Conservation (phyloP, 495 filamentous ascomycete genomes). For the Lasiosphaeria hispida region DNA sequence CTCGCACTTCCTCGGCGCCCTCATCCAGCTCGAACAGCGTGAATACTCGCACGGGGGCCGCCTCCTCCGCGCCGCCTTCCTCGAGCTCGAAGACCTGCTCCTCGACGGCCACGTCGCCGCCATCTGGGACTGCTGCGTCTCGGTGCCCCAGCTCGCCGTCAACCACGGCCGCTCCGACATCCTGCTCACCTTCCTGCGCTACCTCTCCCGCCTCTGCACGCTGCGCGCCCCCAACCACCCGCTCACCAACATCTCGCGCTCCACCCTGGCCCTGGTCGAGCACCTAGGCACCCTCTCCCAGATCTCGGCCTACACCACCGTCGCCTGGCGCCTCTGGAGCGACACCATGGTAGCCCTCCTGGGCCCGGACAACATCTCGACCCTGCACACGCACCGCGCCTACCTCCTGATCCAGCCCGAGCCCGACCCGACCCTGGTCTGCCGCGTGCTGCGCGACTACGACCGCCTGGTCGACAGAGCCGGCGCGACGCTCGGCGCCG, state of each 20-base stretch:
- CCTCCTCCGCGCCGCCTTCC: slow-evolving; percentile 16
- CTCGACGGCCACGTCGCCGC: slow-evolving; percentile 19
- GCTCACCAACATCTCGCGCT: background rate
- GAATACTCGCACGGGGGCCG: slow-evolving; percentile 5
- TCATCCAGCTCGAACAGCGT: slow-evolving; percentile 5
- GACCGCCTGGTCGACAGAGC: background rate
- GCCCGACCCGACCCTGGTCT: background rate
- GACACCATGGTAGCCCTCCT: slow-evolving; percentile 10
- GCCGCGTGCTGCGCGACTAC: slow-evolving; percentile 5
- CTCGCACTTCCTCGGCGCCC: slow-evolving; percentile 13
- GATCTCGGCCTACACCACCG: background rate
- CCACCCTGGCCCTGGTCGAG: background rate
- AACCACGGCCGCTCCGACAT: slow-evolving; percentile 14
- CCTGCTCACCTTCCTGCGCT: slow-evolving; percentile 13
- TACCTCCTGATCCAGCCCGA: slow-evolving; percentile 12
- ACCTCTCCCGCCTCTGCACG: slow-evolving; percentile 2
- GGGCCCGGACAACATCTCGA: slow-evolving; percentile 1
- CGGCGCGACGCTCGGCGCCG: background rate
- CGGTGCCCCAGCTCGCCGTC: slow-evolving; percentile 12
- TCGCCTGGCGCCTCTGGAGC: slow-evolving; percentile 11
- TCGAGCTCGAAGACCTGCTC: slow-evolving; percentile 17
- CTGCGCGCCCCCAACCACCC: slow-evolving; percentile 3
- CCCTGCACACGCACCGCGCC: slow-evolving; percentile 11
- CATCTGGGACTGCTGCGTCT: slow-evolving; percentile 20
- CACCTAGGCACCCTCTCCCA: background rate